Base-by-base conservation (phyloP, 129 eudicot genomes). In the Ambrosia artemisiifolia region DNA sequence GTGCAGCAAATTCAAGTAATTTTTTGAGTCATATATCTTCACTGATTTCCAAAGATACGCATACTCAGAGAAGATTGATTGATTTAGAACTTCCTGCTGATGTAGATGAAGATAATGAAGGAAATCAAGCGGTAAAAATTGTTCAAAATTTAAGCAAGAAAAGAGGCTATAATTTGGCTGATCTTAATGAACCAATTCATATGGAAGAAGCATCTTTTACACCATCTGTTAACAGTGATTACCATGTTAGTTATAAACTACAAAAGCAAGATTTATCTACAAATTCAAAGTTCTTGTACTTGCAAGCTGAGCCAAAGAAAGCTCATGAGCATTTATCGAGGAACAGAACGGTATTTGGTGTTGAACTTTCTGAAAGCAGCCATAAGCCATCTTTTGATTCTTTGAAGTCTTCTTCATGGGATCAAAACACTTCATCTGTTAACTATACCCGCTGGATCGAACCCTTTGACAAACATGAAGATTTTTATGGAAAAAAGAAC, bases 331-430 rank as follows among this genome's bases (percentile, higher is more conserved):
- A 64, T 33, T 56, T 55, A 24, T 50, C 64, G 6, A 78, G 67
- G 47, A 88, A 79, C 84, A 83, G 71, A 77, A 91, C 33, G 42
- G 51, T 91, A 19, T 91, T 85, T 80, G 95, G 97, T 28, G 85
- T 88, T 43, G 95, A 91, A 70, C 80, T 91, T 53, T 71, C 64
- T 49, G 96, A 77, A 76, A 85, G 78, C 59, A 70, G 73, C 70
- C 61, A 59, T 38, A 68, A 51, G 64, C 80, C 57, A 30, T 70
- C 74, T 24, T 71, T 71, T 72, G 77, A 44, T 70, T 71, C 81
- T 64, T 74, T 82, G 42, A 63, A 43, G 63, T 35, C 40, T 35
- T 24, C 59, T 77, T 10, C 65, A 20, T 54, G 44, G 35, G 74
- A 36, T 49, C 79, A 67, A 65, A 73, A 77, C 8, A 18, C 50